Percentiles rank a stretch among this genome's conserved stretches.
Evolutionary conservation across 306 rosid genomes (phyloP).

Genomic region (Clitoria ternatea): DNA sequence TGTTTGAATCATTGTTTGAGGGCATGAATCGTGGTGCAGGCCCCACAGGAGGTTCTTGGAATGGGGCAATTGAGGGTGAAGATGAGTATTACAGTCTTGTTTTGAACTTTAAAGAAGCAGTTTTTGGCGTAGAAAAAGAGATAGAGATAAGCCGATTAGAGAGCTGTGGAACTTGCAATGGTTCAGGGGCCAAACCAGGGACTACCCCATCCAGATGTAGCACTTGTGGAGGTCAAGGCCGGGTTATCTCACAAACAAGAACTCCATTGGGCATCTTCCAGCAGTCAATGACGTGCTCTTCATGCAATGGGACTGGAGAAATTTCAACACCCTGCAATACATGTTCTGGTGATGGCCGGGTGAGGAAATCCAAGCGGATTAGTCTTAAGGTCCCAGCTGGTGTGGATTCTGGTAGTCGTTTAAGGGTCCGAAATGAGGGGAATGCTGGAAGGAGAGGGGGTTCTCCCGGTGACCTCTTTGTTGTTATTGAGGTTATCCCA

Average conservation of each 20-base stretch:
- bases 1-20: constrained; percentile 40
- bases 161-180: constrained; percentile 85
- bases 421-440: constrained; percentile 91
- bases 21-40: constrained; percentile 42
- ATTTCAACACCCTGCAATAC: constrained; percentile 81
- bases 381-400: constrained; percentile 95
- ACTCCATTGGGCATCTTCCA: constrained; percentile 94
- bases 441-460: constrained; percentile 87
- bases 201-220: constrained; percentile 71
- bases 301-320: constrained; percentile 84
- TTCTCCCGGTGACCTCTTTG: constrained; percentile 85
- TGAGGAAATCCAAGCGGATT: constrained; percentile 81
- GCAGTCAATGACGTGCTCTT: constrained; percentile 88
- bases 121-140: constrained; percentile 89
- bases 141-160: constrained; percentile 84
- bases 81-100: constrained; percentile 75
- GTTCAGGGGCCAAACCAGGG: constrained; percentile 93
- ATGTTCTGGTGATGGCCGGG: constrained; percentile 92
- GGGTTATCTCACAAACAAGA: constrained; percentile 78
- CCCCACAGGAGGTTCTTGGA: constrained; percentile 42
- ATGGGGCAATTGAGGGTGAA: constrained; percentile 40
- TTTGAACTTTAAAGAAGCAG: constrained; percentile 87
- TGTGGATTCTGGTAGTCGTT: constrained; percentile 89
- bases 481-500: constrained; percentile 71
- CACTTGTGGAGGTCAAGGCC: constrained; percentile 97